phyloP scores from a whole-genome alignment of 2,329 filamentous ascomycete species.

The Penicillium sp. region DNA sequence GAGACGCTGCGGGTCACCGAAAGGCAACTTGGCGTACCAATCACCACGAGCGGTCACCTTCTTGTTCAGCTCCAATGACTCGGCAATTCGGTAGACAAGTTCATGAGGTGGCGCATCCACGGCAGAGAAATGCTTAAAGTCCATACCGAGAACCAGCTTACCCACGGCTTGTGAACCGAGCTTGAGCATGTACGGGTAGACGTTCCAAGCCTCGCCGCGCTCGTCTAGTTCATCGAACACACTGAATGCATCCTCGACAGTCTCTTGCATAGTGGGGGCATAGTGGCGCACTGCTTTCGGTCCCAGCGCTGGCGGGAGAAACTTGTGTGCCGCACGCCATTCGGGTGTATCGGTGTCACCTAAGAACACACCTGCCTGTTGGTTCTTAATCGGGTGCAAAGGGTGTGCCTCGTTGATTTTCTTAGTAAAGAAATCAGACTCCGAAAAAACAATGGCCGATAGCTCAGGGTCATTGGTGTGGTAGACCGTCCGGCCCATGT shows the following conservation, averaged over 20 bases:
- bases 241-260: slow-evolving; percentile 51
- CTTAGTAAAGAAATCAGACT: slow-evolving; percentile 56
- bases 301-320: slow-evolving; percentile 31
- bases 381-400: slow-evolving; percentile 28
- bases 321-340: slow-evolving; percentile 56
- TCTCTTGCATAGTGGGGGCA: slow-evolving; percentile 57
- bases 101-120: slow-evolving; percentile 50
- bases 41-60: slow-evolving; percentile 53
- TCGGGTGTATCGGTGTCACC: slow-evolving; percentile 33
- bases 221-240: slow-evolving; percentile 51
- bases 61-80: slow-evolving; percentile 57
- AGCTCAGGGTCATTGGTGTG: slow-evolving; percentile 52
- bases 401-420: slow-evolving; percentile 41
- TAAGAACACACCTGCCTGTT: slow-evolving; percentile 31
- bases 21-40: slow-evolving; percentile 58
- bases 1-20: slow-evolving; percentile 54
- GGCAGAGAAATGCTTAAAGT: slow-evolving; percentile 46
- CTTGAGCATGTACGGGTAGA: slow-evolving; percentile 52
- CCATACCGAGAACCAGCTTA: slow-evolving; percentile 45
- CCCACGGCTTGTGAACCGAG: slow-evolving; percentile 45
- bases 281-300: slow-evolving; percentile 40
- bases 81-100: slow-evolving; percentile 52
- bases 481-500: slow-evolving; percentile 52
- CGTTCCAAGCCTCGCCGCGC: slow-evolving; percentile 45
- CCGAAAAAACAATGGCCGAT: slow-evolving; percentile 48